Evolutionary conservation across 106 monocot species (phyloP).

Genomic region (Apostasia shenzhenica): DNA sequence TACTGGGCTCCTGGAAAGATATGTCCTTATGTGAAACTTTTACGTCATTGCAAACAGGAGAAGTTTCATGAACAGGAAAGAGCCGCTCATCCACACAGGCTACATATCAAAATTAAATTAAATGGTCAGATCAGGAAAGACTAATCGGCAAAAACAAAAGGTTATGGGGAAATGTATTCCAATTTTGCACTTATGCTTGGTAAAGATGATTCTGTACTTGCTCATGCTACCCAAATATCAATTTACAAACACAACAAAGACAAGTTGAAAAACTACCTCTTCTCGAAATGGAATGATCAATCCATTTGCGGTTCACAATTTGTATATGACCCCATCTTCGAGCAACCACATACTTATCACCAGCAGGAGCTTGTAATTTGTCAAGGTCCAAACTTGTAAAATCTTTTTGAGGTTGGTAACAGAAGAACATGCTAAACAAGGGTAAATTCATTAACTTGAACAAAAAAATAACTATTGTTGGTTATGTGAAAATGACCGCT

Average conservation of each 20-base stretch:
- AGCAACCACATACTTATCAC: slow-evolving; percentile 91
- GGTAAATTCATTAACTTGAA: too few relatives aligned
- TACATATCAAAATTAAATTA: slow-evolving; percentile 21
- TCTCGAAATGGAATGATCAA: slow-evolving; percentile 67
- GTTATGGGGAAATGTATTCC: background rate
- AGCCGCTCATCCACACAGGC: slow-evolving; percentile 72
- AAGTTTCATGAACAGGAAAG: slow-evolving; percentile 51
- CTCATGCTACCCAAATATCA: too few relatives aligned
- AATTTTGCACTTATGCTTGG: too few relatives aligned
- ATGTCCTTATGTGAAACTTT: slow-evolving; percentile 46
- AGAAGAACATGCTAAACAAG: too few relatives aligned
- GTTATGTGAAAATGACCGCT: too few relatives aligned
- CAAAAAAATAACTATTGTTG: too few relatives aligned
- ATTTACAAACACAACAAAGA: background rate
- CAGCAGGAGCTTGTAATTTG: slow-evolving; percentile 66
- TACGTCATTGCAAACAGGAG: slow-evolving; percentile 25
- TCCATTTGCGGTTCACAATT: slow-evolving; percentile 73
- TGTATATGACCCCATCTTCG: slow-evolving; percentile 84
- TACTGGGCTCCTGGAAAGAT: slow-evolving; percentile 31
- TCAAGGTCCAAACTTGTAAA: slow-evolving; percentile 43
- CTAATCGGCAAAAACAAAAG: background rate
- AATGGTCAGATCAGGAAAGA: background rate
- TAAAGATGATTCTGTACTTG: too few relatives aligned
- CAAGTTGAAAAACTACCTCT: slow-evolving; percentile 32
- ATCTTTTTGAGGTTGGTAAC: background rate